phyloP scores from a whole-genome alignment of 805 yeast genomes.

The Myxozyma nipponensis region DNA sequence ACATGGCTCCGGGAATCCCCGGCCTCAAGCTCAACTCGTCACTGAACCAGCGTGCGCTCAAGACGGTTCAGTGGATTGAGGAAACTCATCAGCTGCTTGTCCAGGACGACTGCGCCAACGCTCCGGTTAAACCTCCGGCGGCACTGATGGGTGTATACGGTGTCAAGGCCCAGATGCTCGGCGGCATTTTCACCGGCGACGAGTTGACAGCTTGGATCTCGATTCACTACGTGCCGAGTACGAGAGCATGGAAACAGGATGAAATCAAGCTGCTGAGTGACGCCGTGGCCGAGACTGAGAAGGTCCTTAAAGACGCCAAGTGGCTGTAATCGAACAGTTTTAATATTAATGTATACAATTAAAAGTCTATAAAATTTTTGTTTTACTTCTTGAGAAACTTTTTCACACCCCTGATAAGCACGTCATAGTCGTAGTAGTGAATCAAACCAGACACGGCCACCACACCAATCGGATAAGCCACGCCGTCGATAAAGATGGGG shows the following conservation, averaged over 20 bases:
- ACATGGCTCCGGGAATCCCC: constrained; percentile 8
- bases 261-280: constrained; percentile 1
- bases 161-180: constrained; percentile 18
- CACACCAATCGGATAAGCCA: constrained; percentile 16
- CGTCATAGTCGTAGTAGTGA: constrained; percentile 16
- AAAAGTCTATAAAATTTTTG: not conserved
- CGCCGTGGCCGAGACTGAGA: not conserved
- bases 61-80: constrained; percentile 17
- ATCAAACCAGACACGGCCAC: constrained; percentile 21
- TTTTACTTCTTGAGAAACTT: constrained; percentile 9
- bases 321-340: not conserved
- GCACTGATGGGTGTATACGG: constrained; percentile 16
- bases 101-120: constrained; percentile 14
- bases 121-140: constrained; percentile 7
- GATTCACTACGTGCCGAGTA: constrained; percentile 7
- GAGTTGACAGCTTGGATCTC: constrained; percentile 15
- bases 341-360: not conserved
- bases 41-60: constrained; percentile 14
- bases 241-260: constrained; percentile 7
- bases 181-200: constrained; percentile 6
- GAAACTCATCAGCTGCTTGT: constrained; percentile 9
- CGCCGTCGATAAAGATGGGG: constrained; percentile 15
- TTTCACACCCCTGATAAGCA: constrained; percentile 8
- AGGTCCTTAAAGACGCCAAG: not conserved
- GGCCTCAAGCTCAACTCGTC: constrained; percentile 12